A percentile compares a stretch with the other conserved stretches of the same genome.
Evolutionary conservation across 352 stramenopile species (phyloP).

Genomic region (Thalassiosira mediterranea): DNA sequence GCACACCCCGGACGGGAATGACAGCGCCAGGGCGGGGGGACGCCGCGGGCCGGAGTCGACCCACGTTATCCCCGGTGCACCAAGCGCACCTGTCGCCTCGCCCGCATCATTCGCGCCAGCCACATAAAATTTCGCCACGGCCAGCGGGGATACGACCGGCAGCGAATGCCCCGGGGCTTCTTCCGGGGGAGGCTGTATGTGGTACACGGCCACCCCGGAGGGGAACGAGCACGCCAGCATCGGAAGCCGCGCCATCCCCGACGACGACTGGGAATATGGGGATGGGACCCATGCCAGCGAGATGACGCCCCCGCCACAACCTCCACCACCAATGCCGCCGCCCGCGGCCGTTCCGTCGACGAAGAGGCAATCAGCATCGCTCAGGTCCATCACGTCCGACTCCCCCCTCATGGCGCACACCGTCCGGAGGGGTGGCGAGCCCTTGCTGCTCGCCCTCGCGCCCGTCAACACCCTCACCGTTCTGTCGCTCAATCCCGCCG

Average conservation of each 20-base stretch:
- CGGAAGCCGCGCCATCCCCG: constrained; percentile 42
- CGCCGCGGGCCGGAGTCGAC: constrained; percentile 4
- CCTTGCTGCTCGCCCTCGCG: constrained; percentile 32
- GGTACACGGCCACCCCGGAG: constrained; percentile 73
- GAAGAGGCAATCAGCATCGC: constrained; percentile 48
- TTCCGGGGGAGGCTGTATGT: constrained; percentile 42
- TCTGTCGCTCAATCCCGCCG: constrained; percentile 71
- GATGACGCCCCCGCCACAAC: constrained; percentile 3
- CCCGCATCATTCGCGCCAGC: too few species aligned
- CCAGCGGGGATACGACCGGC: constrained; percentile 30
- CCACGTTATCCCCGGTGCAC: not conserved
- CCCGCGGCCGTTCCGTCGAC: constrained; percentile 20
- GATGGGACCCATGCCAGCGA: constrained; percentile 57
- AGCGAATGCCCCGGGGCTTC: constrained; percentile 26
- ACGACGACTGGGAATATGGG: constrained; percentile 14
- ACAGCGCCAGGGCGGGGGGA: constrained; percentile 5
- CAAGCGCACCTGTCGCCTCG: too few species aligned
- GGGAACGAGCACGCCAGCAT: constrained; percentile 71
- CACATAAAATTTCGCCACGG: constrained; percentile 40
- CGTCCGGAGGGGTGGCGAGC: constrained; percentile 42
- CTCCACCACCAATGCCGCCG: not conserved
- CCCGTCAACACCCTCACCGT: constrained; percentile 71
- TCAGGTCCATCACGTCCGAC: constrained; percentile 30
- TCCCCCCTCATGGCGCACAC: constrained; percentile 60
- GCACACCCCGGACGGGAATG: constrained; percentile 35